Base-by-base conservation (phyloP, 164 flowering plant species). In the Magnolia kwangsiensis region DNA sequence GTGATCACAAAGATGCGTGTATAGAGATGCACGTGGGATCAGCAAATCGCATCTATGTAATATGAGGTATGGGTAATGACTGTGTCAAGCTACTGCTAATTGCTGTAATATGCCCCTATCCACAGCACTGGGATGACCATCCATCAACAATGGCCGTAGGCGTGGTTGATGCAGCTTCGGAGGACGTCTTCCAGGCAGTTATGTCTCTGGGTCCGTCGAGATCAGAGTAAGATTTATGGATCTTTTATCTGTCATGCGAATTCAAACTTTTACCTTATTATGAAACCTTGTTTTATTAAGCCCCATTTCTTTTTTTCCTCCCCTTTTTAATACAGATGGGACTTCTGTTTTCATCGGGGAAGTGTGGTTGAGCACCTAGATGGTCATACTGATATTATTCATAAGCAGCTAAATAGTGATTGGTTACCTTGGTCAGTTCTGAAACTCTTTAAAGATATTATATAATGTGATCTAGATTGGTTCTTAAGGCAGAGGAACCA, bases 61-160 rank as follows among this genome's bases (percentile, higher is more conserved):
- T 37, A 37, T 37, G 45, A 37, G 45, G 13, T 69, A 18, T 27
- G 7, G 67, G 66, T 49, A 75, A 51, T 66, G 61, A 18, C 61
- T 24, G 21, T 50, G 55, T 21, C 69, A 73, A 8, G 21, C 73
- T 75, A 13, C 66, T 74, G 37, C 51, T 64, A 13, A 45, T 76
- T n/a, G 45, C 83, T 84, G 73, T 81, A 77, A 67, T 67, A 6
- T 75, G 21, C 76, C 37, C 4, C 49, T 74, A 2, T 84, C 50
- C 49, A 83, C 83, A 88, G 96, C 78, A 85, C 31, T 88, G 94
- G 94, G 93, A 88, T 83, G 94, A 93, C 80, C 92, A 90, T 87
- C 97, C 98, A 31, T 98, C 97, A 80, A 90, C 88, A 85, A 95
- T 95, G 98, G 97, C 98, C 20, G 96, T 95, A 20, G 98, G 98